A percentile compares a stretch with the other conserved stretches of the same genome.
phyloP scores from a whole-genome alignment of 179 eudicot species.

The Camellia oleifera region DNA sequence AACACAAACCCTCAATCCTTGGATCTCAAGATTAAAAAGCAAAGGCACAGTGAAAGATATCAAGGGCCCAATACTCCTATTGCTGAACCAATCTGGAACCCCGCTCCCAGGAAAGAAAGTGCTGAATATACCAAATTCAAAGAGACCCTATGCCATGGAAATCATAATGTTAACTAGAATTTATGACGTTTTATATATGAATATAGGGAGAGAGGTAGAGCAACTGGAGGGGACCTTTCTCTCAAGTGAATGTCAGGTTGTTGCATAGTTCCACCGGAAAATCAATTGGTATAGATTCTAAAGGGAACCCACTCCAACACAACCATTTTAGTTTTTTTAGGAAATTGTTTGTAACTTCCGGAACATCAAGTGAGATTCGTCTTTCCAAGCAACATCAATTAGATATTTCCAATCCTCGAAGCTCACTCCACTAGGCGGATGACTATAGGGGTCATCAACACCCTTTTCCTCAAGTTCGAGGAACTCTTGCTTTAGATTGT shows the following conservation, averaged over 20 bases:
- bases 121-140: conserved; percentile 11
- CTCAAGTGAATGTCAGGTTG: not conserved
- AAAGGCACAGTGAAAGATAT: not conserved
- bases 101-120: not conserved
- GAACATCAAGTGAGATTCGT: too few species aligned
- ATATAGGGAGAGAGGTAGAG: not conserved
- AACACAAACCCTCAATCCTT: conserved; percentile 6
- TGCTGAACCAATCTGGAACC: not conserved
- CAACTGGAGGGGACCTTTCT: not conserved
- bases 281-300: conserved; percentile 6
- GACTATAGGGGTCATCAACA: too few species aligned
- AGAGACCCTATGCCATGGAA: not conserved
- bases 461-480: too few species aligned
- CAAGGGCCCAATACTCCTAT: not conserved
- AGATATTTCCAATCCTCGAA: too few species aligned
- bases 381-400: too few species aligned
- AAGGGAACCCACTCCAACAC: conserved; percentile 12
- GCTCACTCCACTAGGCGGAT: too few species aligned
- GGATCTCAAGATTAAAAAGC: not conserved
- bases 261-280: not conserved
- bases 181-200: not conserved
- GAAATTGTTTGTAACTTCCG: not conserved
- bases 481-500: too few species aligned
- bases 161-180: too few species aligned
- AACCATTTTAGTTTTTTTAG: conserved; percentile 10